These are phyloP conservation scores for Trichoderma asperelloides DNA, from an alignment of 495 filamentous ascomycete species.

Conservation along the genomic window DNA sequence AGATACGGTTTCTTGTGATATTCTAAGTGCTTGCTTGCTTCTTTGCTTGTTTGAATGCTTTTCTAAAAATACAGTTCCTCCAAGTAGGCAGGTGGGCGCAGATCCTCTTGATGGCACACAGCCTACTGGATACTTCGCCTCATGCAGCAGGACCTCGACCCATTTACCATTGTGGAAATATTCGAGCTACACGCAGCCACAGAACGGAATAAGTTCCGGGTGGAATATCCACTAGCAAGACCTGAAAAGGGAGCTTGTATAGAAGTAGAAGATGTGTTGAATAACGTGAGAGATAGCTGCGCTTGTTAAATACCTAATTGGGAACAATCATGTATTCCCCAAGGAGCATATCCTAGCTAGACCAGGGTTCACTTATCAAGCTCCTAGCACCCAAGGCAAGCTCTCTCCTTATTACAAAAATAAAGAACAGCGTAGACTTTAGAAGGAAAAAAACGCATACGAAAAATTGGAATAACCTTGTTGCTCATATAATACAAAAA, in stretches of 20 bases:
- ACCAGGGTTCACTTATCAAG: neutral
- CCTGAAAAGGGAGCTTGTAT: too few species aligned
- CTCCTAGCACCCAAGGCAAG: neutral
- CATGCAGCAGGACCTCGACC: neutral
- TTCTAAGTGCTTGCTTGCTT: too few species aligned
- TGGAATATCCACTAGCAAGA: too few species aligned
- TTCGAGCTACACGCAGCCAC: neutral
- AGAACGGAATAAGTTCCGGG: neutral
- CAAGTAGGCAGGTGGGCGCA: neutral
- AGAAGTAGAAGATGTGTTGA: too few species aligned
- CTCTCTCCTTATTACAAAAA: neutral
- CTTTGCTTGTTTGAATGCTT: too few species aligned
- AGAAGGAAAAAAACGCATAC: neutral
- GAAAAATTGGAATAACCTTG: neutral
- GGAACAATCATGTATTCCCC: neutral
- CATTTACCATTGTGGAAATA: neutral
- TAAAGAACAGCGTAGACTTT: neutral
- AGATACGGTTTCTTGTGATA: too few species aligned
- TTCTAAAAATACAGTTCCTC: too few species aligned
- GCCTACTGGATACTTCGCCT: neutral
- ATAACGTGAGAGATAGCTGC: neutral
- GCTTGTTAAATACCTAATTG: neutral
- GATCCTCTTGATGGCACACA: neutral
- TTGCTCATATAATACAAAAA: conserved; percentile 8
- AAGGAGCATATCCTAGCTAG: neutral